phyloP scores from a whole-genome alignment of 2,329 filamentous ascomycete species.

The Cladophialophora bantiana region DNA sequence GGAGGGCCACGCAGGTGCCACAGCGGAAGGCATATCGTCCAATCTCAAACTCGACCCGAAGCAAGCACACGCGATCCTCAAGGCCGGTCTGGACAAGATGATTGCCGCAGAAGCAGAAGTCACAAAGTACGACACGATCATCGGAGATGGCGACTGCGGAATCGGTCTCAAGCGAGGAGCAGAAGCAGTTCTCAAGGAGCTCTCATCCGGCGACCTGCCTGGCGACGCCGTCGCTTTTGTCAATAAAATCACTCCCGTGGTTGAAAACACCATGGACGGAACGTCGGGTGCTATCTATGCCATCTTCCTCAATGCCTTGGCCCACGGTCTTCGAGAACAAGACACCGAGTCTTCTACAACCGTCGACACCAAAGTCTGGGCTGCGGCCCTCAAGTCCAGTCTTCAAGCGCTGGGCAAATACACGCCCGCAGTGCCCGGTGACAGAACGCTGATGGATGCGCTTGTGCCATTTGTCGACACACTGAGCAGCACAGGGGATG shows the following conservation, averaged over 20 bases:
- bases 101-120: constrained; percentile 70
- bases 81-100: constrained; percentile 62
- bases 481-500: constrained; percentile 68
- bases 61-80: constrained; percentile 61
- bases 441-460: constrained; percentile 89
- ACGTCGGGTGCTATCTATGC: constrained; percentile 80
- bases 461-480: constrained; percentile 84
- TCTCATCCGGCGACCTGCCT: constrained; percentile 52
- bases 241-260: constrained; percentile 66
- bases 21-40: constrained; percentile 58
- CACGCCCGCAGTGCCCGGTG: constrained; percentile 86
- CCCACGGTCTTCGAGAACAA: constrained; percentile 69
- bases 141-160: constrained; percentile 90
- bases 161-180: constrained; percentile 85
- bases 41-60: constrained; percentile 61
- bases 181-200: constrained; percentile 63
- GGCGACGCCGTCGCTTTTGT: constrained; percentile 68
- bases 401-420: constrained; percentile 77
- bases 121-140: constrained; percentile 76
- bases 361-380: constrained; percentile 63
- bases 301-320: constrained; percentile 88
- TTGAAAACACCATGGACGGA: constrained; percentile 76
- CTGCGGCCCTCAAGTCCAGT: constrained; percentile 73
- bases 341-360: constrained; percentile 53
- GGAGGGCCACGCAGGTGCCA: constrained; percentile 50